phyloP scores from a whole-genome alignment of 257 asterid species.

The Solanum habrochaites region DNA sequence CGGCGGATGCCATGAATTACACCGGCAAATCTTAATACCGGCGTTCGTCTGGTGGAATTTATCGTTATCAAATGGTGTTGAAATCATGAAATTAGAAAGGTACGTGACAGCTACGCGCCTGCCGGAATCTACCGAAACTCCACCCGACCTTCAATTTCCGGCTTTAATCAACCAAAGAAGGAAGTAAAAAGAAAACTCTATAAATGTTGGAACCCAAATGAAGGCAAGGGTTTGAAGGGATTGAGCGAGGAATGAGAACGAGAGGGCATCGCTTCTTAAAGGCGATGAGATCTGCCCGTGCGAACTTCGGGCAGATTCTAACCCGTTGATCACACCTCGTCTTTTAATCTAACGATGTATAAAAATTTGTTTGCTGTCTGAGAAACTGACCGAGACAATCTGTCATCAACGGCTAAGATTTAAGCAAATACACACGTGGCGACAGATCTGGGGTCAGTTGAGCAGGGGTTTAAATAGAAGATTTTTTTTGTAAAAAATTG shows the following conservation, averaged over 20 bases:
- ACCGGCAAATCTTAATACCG: slow-evolving; percentile 36
- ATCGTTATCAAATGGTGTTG: slow-evolving; percentile 1
- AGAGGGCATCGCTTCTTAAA: slow-evolving; percentile 58
- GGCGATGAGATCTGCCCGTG: slow-evolving; percentile 89
- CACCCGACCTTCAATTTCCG: slow-evolving; percentile 4
- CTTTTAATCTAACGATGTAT: slow-evolving; percentile 28
- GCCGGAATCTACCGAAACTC: not conserved
- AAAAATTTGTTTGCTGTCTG: slow-evolving; percentile 51
- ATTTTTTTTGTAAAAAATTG: not conserved
- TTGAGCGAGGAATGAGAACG: slow-evolving; percentile 59
- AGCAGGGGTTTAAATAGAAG: not conserved
- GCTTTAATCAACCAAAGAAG: not conserved
- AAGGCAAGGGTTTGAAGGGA: slow-evolving; percentile 44
- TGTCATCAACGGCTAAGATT: slow-evolving; percentile 44
- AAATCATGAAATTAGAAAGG: slow-evolving; percentile 30
- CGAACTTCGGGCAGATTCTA: slow-evolving; percentile 41
- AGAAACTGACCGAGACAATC: slow-evolving; percentile 56
- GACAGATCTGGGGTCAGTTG: not conserved
- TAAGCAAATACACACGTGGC: slow-evolving; percentile 28
- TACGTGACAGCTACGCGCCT: slow-evolving; percentile 13
- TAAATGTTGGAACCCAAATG: not conserved
- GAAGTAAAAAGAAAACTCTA: not conserved
- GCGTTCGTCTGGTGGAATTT: slow-evolving; percentile 25
- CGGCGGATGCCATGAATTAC: slow-evolving; percentile 79
- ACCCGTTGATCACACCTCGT: slow-evolving; percentile 16